Evolutionary conservation across 805 yeast genomes (phyloP), one percentile per base, ranked within the genome.

Genomic region (Hanseniaspora hatyaiensis): DNA sequence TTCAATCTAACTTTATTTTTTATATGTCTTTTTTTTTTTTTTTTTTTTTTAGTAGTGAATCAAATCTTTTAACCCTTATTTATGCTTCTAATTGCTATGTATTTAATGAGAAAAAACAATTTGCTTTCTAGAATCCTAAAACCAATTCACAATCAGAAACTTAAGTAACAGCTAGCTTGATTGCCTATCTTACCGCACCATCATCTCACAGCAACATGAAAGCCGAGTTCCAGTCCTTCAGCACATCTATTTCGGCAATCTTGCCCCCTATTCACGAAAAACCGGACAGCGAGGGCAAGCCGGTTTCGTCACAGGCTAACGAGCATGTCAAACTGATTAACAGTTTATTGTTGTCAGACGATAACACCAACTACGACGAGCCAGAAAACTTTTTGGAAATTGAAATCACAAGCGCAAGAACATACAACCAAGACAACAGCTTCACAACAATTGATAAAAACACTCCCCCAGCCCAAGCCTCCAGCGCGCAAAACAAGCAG

Each of bases 311-410:
- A n/a, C n/a, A n/a, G n/a, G n/a, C 29, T 28, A 36, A 44, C 30
- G 24, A 29, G 11, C 30, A 36, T 8, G n/a, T 24, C 41, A 37
- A 38, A 37, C 34, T 19, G 8, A 24, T 40, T 11, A 39, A 40
- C 39, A 47, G 45, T 16, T 34, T 40, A 16, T 28, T 32, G 22
- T 20, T 47, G 13, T 15, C 41, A 9, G 45, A 47, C 22, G 50
- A 47, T 26, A 40, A 41, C 11, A 48, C 39, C 9, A 48, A 48
- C 24, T 92, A 92, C 59, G 95, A 94, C 0, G 94, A 83, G 56
- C 97, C 96, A 0, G 97, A 92, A 63, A 85, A 86, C 65, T 85
- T 87, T 58, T 71, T 89, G 34, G 98, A 89, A 64, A 78, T 92
- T 30, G 96, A 88, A 62, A 95, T 87, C 51, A 51, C 69, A 48